These are phyloP conservation scores for Pisolithus orientalis DNA, from an alignment of 768 basidiomycete species.

Conservation along the genomic window DNA sequence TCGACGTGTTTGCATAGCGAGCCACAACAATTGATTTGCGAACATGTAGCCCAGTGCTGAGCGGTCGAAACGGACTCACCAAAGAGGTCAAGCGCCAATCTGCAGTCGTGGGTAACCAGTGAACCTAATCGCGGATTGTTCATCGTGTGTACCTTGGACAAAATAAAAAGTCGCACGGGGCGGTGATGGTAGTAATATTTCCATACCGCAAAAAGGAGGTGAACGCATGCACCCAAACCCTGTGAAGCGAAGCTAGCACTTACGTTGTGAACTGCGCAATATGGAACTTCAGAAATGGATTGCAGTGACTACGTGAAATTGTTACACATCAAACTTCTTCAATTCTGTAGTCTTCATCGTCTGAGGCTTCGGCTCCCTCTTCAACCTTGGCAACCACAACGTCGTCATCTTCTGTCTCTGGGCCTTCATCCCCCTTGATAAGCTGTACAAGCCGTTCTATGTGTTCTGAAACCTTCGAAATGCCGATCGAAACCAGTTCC, in stretches of 20 bases:
- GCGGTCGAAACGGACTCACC: no score
- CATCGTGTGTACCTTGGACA: no score
- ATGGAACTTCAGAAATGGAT: not conserved
- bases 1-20: no score
- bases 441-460: conserved; percentile 85
- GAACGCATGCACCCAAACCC: not conserved
- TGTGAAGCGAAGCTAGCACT: not conserved
- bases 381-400: conserved; percentile 20
- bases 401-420: conserved; percentile 36
- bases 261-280: no score
- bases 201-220: no score
- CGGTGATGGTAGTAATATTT: no score
- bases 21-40: no score
- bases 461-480: conserved; percentile 68
- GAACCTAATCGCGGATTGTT: no score
- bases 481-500: not conserved
- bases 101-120: no score
- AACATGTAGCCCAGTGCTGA: no score
- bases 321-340: conserved; percentile 55
- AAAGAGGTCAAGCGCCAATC: no score
- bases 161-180: no score
- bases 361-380: conserved; percentile 26
- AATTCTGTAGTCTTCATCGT: conserved; percentile 69
- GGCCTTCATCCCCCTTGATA: conserved; percentile 72
- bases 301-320: conserved; percentile 4